Conservation (phyloP, 2,329 filamentous ascomycete genomes). For the Sporothrix pseudoabietina region DNA sequence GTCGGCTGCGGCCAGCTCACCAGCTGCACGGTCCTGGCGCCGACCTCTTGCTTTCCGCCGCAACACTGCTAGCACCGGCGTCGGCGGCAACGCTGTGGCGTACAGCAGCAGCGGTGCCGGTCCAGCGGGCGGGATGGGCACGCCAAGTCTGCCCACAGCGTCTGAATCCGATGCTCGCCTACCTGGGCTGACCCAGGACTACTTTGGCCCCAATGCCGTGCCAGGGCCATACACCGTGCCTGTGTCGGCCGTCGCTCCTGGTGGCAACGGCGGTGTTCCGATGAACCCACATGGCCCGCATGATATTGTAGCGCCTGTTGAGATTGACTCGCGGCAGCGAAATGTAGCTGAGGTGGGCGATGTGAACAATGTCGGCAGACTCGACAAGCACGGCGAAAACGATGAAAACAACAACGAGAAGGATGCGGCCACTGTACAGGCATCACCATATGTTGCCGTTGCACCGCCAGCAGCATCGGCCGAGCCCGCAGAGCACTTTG, state of each 20-base stretch:
- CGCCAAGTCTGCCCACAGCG: constrained; percentile 37
- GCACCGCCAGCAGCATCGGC: background rate
- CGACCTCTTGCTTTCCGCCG: constrained; percentile 23
- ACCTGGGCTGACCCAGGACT: constrained; percentile 45
- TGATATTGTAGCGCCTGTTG: constrained; percentile 56
- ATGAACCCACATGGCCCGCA: constrained; percentile 50
- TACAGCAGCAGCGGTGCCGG: constrained; percentile 14
- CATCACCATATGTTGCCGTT: background rate
- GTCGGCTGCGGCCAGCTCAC: background rate
- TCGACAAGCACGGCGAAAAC: constrained; percentile 18
- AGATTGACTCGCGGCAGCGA: constrained; percentile 50
- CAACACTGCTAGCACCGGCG: constrained; percentile 27
- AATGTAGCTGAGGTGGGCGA: constrained; percentile 26
- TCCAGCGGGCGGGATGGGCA: constrained; percentile 34
- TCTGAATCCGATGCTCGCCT: constrained; percentile 36
- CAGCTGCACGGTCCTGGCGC: constrained; percentile 25
- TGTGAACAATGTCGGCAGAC: background rate
- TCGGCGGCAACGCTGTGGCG: constrained; percentile 26
- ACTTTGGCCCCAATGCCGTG: constrained; percentile 50
- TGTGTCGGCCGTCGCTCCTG: constrained; percentile 21
- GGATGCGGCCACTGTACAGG: constrained; percentile 14
- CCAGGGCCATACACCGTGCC: constrained; percentile 52
- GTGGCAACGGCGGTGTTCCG: constrained; percentile 38
- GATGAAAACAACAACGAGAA: constrained; percentile 19
- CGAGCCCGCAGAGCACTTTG: constrained; percentile 39